A percentile compares a stretch with the other conserved stretches of the same genome.
Evolutionary conservation across 352 stramenopile species (phyloP).

Genomic region (Globisporangium yorkense): DNA sequence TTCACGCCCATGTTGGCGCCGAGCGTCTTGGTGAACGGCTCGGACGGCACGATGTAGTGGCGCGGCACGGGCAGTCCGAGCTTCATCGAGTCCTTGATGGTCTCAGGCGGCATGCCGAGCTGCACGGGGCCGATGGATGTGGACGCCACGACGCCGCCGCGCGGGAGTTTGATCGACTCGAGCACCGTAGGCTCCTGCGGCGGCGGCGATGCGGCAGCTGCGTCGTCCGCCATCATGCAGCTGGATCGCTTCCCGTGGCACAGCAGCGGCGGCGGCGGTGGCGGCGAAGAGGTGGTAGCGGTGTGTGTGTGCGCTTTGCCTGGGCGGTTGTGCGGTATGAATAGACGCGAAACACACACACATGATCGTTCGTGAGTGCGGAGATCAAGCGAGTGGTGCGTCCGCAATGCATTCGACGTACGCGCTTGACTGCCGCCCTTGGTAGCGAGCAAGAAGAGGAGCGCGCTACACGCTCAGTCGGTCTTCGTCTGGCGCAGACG

Average conservation of each 20-base stretch:
- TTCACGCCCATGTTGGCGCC: constrained; percentile 94
- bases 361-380: too few species aligned
- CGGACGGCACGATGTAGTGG: constrained; percentile 93
- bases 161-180: constrained; percentile 66
- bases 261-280: background rate
- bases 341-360: background rate
- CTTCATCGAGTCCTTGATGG: constrained; percentile 96
- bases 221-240: constrained; percentile 11
- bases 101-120: constrained; percentile 95
- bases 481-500: background rate
- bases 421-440: background rate
- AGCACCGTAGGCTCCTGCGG: constrained; percentile 23
- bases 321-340: background rate
- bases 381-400: too few species aligned
- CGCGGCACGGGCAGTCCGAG: constrained; percentile 90
- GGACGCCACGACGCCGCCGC: constrained; percentile 66
- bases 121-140: constrained; percentile 79
- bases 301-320: too few species aligned
- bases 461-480: too few species aligned
- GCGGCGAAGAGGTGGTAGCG: too few species aligned
- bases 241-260: background rate
- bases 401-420: background rate
- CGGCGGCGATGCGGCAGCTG: background rate
- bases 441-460: background rate
- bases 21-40: constrained; percentile 93